Percentiles rank a stretch among this genome's conserved stretches.
These are phyloP conservation scores for Calonectria honghensis DNA, from an alignment of 2,329 filamentous ascomycete genomes.

Conservation along the genomic window DNA sequence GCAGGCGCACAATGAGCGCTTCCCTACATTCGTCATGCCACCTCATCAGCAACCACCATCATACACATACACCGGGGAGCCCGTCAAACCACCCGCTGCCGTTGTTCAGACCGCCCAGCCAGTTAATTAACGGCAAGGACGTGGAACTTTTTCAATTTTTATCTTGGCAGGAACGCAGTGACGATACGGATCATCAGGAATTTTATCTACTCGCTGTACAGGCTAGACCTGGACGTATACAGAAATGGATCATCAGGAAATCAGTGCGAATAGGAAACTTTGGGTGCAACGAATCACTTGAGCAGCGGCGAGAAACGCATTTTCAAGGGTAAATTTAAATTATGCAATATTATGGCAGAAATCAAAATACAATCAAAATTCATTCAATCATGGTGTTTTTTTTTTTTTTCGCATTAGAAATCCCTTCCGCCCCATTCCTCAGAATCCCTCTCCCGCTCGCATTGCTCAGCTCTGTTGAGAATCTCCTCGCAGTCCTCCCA, in stretches of 20 bases:
- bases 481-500: slow-evolving; percentile 9
- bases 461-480: background rate
- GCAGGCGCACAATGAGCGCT: background rate
- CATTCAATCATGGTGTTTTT: background rate
- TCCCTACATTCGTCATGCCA: background rate
- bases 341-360: background rate
- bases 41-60: background rate
- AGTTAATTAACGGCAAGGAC: background rate
- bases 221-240: no score
- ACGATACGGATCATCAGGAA: background rate
- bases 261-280: background rate
- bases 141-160: background rate
- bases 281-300: background rate
- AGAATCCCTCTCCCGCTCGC: background rate
- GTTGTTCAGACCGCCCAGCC: background rate
- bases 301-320: background rate
- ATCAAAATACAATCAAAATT: background rate
- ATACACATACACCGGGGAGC: background rate
- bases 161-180: background rate
- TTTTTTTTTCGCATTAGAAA: background rate
- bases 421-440: background rate
- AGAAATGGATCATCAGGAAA: background rate
- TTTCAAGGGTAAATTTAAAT: background rate
- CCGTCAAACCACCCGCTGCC: background rate
- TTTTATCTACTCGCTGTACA: no score